Conservation (phyloP, 2,329 filamentous ascomycete genomes). For the Aspergillus ochraceoroseus region DNA sequence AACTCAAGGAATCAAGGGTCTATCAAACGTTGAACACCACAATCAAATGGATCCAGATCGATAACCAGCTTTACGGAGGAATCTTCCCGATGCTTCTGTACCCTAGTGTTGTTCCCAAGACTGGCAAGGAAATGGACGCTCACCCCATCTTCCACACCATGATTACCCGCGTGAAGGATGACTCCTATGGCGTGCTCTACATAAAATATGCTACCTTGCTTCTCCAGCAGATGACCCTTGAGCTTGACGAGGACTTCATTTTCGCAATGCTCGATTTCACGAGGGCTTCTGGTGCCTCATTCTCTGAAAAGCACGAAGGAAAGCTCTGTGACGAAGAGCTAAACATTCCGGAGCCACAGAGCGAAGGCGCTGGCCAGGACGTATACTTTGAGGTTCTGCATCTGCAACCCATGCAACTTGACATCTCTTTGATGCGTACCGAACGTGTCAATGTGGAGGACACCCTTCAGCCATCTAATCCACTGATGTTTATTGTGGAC, state of each 20-base stretch:
- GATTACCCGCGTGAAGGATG: slow-evolving; percentile 92
- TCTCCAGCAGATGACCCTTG: slow-evolving; percentile 95
- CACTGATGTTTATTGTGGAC: slow-evolving; percentile 98
- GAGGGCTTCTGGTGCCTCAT: slow-evolving; percentile 84
- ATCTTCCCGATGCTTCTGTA: slow-evolving; percentile 98
- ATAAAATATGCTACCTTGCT: slow-evolving; percentile 96
- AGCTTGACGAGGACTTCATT: slow-evolving; percentile 97
- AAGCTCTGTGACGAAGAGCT: slow-evolving; percentile 83
- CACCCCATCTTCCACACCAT: slow-evolving; percentile 92
- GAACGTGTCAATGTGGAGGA: slow-evolving; percentile 96
- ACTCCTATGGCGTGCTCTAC: slow-evolving; percentile 95
- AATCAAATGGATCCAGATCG: slow-evolving; percentile 98
- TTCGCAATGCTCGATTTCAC: slow-evolving; percentile 93
- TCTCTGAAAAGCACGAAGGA: slow-evolving; percentile 76
- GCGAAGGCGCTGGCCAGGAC: slow-evolving; percentile 79
- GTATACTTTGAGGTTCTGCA: slow-evolving; percentile 98
- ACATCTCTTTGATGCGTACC: slow-evolving; percentile 93
- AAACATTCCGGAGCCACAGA: slow-evolving; percentile 85
- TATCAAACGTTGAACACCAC: slow-evolving; percentile 88
- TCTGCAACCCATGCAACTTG: slow-evolving; percentile 95
- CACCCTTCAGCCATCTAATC: slow-evolving; percentile 82
- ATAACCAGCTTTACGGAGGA: slow-evolving; percentile 96
- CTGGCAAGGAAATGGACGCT: slow-evolving; percentile 89
- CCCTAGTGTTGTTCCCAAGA: slow-evolving; percentile 95
- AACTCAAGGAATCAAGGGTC: slow-evolving; percentile 85